Conservation (phyloP, 83 land plant species). For the Larix sibirica region DNA sequence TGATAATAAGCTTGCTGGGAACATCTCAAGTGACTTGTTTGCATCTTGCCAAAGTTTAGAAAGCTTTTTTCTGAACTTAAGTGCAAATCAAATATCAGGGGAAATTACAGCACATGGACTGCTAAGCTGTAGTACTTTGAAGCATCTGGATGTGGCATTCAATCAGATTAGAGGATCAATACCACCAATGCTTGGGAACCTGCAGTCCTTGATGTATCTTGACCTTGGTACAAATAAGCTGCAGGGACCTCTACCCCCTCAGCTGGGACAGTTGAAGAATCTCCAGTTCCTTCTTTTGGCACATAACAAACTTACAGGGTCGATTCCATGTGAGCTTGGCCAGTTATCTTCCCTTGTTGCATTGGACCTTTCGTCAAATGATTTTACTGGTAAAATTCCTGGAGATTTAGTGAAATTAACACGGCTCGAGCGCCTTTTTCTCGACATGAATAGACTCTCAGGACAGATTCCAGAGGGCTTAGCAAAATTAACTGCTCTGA, state of each 20-base stretch:
- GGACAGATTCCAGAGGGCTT: slow-evolving; percentile 18
- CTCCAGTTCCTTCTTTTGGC: slow-evolving; percentile 19
- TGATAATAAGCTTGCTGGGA: slow-evolving; percentile 44
- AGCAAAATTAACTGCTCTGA: slow-evolving; percentile 4
- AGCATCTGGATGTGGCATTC: slow-evolving; percentile 4
- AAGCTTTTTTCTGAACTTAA: slow-evolving; percentile 15
- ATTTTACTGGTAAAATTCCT: slow-evolving; percentile 25
- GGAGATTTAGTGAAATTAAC: not conserved
- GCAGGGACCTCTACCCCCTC: slow-evolving; percentile 13
- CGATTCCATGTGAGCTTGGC: slow-evolving; percentile 20
- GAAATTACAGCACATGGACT: not conserved
- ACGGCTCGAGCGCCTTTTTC: slow-evolving; percentile 4
- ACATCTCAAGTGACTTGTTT: slow-evolving; percentile 21
- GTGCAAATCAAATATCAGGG: slow-evolving; percentile 12
- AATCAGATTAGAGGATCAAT: slow-evolving; percentile 19
- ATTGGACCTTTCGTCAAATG: slow-evolving; percentile 24
- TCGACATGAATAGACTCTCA: slow-evolving; percentile 14
- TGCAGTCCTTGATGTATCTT: slow-evolving; percentile 14
- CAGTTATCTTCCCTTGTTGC: not conserved
- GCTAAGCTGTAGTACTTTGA: slow-evolving; percentile 15
- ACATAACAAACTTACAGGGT: slow-evolving; percentile 21
- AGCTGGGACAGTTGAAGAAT: slow-evolving; percentile 16
- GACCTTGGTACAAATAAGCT: slow-evolving; percentile 23
- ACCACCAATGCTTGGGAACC: slow-evolving; percentile 7
- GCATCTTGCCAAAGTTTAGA: slow-evolving; percentile 1